Conservation (phyloP, 495 filamentous ascomycete genomes). For the Aspergillus asperescens region DNA sequence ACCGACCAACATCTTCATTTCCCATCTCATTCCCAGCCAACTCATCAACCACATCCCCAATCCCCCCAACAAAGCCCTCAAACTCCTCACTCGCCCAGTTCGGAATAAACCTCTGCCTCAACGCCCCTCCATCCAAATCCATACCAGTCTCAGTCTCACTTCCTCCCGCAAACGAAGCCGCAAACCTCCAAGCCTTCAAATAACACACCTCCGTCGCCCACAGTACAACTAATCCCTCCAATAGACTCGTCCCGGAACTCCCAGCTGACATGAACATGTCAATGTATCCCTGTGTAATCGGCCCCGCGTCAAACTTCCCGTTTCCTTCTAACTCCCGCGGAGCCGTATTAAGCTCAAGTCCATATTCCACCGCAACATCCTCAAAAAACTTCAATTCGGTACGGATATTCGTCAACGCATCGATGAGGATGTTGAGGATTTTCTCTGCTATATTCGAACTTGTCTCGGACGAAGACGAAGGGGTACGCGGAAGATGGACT, state of each 20-base stretch:
- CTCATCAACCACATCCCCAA: conserved; percentile 41
- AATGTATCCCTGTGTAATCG: conserved; percentile 46
- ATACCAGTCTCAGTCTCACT: conserved; percentile 28
- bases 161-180: conserved; percentile 32
- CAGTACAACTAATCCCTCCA: conserved; percentile 65
- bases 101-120: conserved; percentile 57
- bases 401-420: conserved; percentile 59
- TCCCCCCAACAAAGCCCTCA: conserved; percentile 47
- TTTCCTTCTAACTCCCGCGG: conserved; percentile 1
- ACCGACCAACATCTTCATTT: conserved; percentile 28
- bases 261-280: conserved; percentile 52
- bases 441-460: conserved; percentile 25
- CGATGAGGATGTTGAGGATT: conserved; percentile 56
- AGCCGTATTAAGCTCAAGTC: conserved; percentile 39
- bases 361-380: conserved; percentile 55
- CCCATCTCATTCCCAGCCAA: conserved; percentile 38
- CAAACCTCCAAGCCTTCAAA: conserved; percentile 55
- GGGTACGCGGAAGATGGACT: conserved; percentile 51
- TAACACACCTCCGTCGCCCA: conserved; percentile 71
- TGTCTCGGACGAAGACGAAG: conserved; percentile 13
- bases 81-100: conserved; percentile 62
- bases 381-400: conserved; percentile 67
- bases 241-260: conserved; percentile 38
- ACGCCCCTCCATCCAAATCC: conserved; percentile 57
- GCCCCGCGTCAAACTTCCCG: conserved; percentile 29